phyloP scores from a whole-genome alignment of 1,139 yeast species.

The Komagataea norvegica region DNA sequence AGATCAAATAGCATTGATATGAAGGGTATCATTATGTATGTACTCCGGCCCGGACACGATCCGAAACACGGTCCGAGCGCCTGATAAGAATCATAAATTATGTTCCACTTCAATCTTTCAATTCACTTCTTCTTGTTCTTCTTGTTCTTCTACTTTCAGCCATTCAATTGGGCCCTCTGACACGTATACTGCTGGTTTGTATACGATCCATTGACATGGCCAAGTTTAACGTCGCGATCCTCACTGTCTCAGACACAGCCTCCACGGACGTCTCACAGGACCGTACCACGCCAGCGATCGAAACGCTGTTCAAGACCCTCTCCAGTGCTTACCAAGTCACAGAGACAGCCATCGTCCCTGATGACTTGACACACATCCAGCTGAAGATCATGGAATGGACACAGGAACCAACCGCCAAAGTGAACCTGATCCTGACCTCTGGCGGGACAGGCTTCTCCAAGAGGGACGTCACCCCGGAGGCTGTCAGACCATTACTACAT shows the following conservation, averaged over 20 bases:
- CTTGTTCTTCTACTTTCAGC: too few relatives aligned
- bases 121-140: too few relatives aligned
- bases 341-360: constrained; percentile 28
- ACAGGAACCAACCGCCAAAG: not conserved
- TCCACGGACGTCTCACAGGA: constrained; percentile 29
- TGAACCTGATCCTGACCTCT: constrained; percentile 31
- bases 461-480: constrained; percentile 46
- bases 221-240: constrained; percentile 27
- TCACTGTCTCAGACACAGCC: constrained; percentile 38
- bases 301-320: not conserved
- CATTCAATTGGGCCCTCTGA: too few relatives aligned
- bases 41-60: too few relatives aligned
- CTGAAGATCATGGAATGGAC: constrained; percentile 26
- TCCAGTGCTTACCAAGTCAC: not conserved
- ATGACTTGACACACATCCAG: constrained; percentile 31
- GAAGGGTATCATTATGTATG: too few relatives aligned
- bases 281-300: constrained; percentile 10
- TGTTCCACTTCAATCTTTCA: too few relatives aligned
- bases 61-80: too few relatives aligned
- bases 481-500: constrained; percentile 36
- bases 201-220: constrained; percentile 7
- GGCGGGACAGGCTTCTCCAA: constrained; percentile 49
- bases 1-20: too few relatives aligned
- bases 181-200: too few relatives aligned
- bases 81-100: too few relatives aligned